Percentiles rank a stretch among this genome's conserved stretches.
Conservation (phyloP, 2,329 filamentous ascomycete species). For the Fusarium nisikadoi region DNA sequence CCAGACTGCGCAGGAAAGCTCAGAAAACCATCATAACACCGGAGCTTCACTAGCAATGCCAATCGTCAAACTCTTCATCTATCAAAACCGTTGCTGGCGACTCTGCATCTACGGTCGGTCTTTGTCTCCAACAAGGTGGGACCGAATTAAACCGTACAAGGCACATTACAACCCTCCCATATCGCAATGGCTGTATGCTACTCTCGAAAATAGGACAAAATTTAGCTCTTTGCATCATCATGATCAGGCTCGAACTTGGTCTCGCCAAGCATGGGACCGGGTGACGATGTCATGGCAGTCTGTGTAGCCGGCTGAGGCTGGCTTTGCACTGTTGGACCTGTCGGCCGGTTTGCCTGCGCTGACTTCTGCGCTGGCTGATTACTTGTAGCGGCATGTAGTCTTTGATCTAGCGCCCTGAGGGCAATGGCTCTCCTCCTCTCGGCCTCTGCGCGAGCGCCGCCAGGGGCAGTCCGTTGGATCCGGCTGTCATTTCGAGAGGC, state of each 20-base stretch:
- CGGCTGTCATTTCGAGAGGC: conserved; percentile 74
- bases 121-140: conserved; percentile 3
- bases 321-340: conserved; percentile 66
- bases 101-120: conserved; percentile 2
- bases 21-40: conserved; percentile 30
- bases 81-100: conserved; percentile 28
- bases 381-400: conserved; percentile 83
- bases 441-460: conserved; percentile 86
- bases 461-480: conserved; percentile 66
- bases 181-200: neutral
- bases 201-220: neutral
- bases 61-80: conserved; percentile 19
- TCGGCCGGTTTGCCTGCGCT: conserved; percentile 53
- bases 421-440: conserved; percentile 90
- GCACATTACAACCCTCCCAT: conserved; percentile 5
- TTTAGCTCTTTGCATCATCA: conserved; percentile 53
- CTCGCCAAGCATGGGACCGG: conserved; percentile 70
- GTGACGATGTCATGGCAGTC: conserved; percentile 67
- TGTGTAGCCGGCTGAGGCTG: conserved; percentile 66
- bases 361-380: conserved; percentile 50
- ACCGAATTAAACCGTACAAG: conserved; percentile 28
- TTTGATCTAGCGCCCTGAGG: conserved; percentile 90
- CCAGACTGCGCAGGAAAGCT: conserved; percentile 15
- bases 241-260: conserved; percentile 77
- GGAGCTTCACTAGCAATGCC: conserved; percentile 30